phyloP scores from a whole-genome alignment of 768 basidiomycete genomes.

The Lactifluus piperatus region DNA sequence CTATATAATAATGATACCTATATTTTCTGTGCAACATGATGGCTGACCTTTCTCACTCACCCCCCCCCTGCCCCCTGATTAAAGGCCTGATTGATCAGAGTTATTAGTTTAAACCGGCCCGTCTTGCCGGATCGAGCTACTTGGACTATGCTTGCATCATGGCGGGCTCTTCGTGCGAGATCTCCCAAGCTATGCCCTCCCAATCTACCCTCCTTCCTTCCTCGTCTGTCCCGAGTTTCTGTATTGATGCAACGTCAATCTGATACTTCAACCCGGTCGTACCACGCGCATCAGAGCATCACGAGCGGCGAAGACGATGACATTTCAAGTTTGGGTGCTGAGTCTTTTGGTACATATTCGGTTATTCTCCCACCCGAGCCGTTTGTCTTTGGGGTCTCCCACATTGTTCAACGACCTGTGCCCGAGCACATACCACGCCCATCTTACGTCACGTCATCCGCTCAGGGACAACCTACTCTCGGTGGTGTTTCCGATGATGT shows the following conservation, averaged over 20 bases:
- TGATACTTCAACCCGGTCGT: not conserved
- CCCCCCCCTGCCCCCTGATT: too few species aligned
- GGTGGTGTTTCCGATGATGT: constrained; percentile 3
- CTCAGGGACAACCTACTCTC: not conserved
- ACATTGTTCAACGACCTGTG: constrained; percentile 47
- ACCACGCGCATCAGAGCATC: not conserved
- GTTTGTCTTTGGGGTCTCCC: constrained; percentile 54
- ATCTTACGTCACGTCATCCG: constrained; percentile 33
- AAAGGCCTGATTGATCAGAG: too few species aligned
- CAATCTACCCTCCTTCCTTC: not conserved
- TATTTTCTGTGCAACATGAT: not conserved
- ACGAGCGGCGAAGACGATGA: not conserved
- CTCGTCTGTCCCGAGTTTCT: not conserved
- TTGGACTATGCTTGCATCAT: not conserved
- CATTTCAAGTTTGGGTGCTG: not conserved
- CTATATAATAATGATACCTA: constrained; percentile 5
- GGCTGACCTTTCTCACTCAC: too few species aligned
- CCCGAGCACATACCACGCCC: constrained; percentile 49
- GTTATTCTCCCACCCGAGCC: constrained; percentile 62
- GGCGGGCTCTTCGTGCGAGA: constrained; percentile 1
- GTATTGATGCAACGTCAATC: not conserved
- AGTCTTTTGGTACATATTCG: constrained; percentile 42
- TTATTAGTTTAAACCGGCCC: too few species aligned
- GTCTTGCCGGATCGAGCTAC: too few species aligned
- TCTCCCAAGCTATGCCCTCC: not conserved